Conservation (phyloP, 1,284 basidiomycete species). For the Ganoderma sp. region DNA sequence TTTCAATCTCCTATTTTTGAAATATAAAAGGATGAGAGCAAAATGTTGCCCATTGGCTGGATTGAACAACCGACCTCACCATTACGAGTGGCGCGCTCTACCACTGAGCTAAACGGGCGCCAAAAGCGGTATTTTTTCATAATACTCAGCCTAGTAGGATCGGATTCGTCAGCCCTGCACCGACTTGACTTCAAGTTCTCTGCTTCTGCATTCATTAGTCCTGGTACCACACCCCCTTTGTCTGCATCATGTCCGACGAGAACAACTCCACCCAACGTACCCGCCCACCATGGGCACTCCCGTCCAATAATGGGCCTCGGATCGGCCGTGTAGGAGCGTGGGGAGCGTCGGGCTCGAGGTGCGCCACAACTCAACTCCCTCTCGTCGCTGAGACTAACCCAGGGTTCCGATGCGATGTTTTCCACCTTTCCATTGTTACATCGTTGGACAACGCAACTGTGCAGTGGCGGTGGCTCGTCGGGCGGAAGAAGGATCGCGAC, state of each 20-base stretch:
- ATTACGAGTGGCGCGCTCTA: slow-evolving; percentile 32
- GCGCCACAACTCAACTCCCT: slow-evolving; percentile 13
- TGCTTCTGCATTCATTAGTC: background rate
- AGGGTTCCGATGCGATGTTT: background rate
- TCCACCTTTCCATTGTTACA: background rate
- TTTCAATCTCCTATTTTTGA: too few relatives aligned
- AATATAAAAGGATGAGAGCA: too few relatives aligned
- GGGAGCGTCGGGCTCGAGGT: slow-evolving; percentile 35
- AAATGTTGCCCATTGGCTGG: slow-evolving; percentile 27
- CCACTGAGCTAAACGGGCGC: slow-evolving; percentile 31
- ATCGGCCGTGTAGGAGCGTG: slow-evolving; percentile 40
- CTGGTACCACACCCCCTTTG: background rate
- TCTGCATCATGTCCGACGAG: slow-evolving; percentile 29
- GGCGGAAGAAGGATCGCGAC: slow-evolving; percentile 35
- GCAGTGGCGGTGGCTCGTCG: slow-evolving; percentile 24
- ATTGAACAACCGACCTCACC: slow-evolving; percentile 33
- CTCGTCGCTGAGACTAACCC: background rate
- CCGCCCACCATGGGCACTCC: slow-evolving; percentile 52
- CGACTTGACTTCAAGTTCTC: too few relatives aligned
- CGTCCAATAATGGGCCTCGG: slow-evolving; percentile 39
- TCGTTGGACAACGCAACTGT: background rate
- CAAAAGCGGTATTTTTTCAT: too few relatives aligned
- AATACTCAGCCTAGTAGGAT: too few relatives aligned
- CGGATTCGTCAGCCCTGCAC: too few relatives aligned
- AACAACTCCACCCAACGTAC: slow-evolving; percentile 26